These are phyloP conservation scores for Flaveria linearis DNA, from an alignment of 129 eudicot species.

Conservation along the genomic window DNA sequence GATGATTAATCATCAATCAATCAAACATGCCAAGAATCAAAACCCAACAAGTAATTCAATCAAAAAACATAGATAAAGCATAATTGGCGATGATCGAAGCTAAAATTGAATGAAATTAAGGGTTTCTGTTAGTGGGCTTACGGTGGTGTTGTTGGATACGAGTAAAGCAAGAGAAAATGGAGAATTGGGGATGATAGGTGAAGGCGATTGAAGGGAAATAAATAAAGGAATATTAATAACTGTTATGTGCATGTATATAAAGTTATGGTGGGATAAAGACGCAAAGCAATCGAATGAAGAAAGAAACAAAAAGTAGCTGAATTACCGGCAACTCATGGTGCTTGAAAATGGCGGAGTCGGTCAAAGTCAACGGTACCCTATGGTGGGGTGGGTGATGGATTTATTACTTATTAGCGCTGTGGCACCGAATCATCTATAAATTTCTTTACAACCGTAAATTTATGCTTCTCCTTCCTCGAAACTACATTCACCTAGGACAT, in stretches of 20 bases:
- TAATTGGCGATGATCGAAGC: not conserved
- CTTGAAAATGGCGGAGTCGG: constrained; percentile 1
- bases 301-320: constrained; percentile 30
- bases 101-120: not conserved
- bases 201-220: not conserved
- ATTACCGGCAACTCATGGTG: constrained; percentile 26
- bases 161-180: constrained; percentile 15
- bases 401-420: no score
- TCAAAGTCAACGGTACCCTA: constrained; percentile 18
- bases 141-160: constrained; percentile 16
- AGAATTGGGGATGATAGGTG: constrained; percentile 7
- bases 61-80: not conserved
- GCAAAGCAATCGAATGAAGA: constrained; percentile 31
- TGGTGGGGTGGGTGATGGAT: not conserved
- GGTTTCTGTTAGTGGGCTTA: constrained; percentile 13
- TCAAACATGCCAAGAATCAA: no score
- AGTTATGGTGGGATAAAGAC: constrained; percentile 22
- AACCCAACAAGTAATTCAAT: not conserved
- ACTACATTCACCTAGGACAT: no score
- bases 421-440: no score
- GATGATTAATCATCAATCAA: not conserved
- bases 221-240: not conserved
- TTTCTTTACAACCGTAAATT: no score
- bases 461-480: no score
- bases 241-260: not conserved